These are phyloP conservation scores for Marchantia polymorpha DNA, from an alignment of 225 moss, liverwort and hornwort genomes.

Conservation along the genomic window DNA sequence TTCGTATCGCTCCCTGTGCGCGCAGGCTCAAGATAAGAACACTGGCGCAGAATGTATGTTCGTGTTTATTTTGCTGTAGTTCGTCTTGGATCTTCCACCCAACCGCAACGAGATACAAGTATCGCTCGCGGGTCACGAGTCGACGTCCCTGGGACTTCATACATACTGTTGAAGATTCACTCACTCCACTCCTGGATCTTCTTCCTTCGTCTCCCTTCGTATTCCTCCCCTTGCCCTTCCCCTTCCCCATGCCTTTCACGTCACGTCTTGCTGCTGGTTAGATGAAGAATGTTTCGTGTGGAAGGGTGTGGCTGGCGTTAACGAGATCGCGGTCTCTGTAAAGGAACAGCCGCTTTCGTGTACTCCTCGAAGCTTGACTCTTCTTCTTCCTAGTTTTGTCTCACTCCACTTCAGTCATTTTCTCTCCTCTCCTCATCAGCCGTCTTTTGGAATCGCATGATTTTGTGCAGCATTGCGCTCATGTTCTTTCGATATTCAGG, in stretches of 20 bases:
- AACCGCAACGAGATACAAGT: not conserved
- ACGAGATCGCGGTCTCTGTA: too few species aligned
- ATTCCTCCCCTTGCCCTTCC: not conserved
- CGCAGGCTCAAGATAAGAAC: not conserved
- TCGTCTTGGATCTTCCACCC: conserved; percentile 2
- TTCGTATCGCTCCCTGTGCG: not conserved
- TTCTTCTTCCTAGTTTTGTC: not conserved
- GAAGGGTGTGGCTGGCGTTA: not conserved
- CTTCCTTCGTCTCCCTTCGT: not conserved
- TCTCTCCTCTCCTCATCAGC: not conserved
- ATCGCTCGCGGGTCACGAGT: not conserved
- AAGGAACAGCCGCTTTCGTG: not conserved
- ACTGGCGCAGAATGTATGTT: conserved; percentile 6
- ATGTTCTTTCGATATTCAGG: too few species aligned
- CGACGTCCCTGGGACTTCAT: not conserved
- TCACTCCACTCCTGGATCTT: not conserved
- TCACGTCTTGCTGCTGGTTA: not conserved
- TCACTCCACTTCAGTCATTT: not conserved
- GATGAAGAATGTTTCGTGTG: not conserved
- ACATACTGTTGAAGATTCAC: not conserved
- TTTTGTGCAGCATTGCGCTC: too few species aligned
- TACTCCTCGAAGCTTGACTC: not conserved
- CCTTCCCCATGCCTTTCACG: not conserved
- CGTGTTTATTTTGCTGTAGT: not conserved
- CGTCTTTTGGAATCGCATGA: too few species aligned